Percentiles rank a stretch among this genome's conserved stretches.
phyloP scores from a whole-genome alignment of 371 early-diverging fungal genomes.

The Rhizopus microsporus region DNA sequence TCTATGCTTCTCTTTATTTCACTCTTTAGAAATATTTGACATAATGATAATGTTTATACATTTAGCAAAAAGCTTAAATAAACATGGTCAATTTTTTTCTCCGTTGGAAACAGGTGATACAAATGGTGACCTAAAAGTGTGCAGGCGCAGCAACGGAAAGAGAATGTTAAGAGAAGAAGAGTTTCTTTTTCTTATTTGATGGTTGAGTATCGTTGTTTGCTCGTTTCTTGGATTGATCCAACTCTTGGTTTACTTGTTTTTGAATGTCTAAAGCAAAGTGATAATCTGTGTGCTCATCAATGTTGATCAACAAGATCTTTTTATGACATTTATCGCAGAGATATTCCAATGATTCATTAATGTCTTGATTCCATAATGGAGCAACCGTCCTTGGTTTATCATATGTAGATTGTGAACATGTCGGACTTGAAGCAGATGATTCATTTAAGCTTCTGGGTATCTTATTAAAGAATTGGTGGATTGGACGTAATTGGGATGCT shows the following conservation, averaged over 20 bases:
- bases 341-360: neutral
- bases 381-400: neutral
- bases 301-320: conserved; percentile 16
- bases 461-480: conserved; percentile 37
- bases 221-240: neutral
- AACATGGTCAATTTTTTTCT: no score
- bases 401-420: neutral
- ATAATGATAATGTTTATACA: no score
- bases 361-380: neutral
- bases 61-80: no score
- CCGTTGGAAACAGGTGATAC: no score
- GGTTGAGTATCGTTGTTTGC: neutral
- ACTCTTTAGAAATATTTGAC: no score
- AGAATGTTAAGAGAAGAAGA: no score
- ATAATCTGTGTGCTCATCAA: conserved; percentile 53
- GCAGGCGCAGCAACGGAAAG: no score
- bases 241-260: conserved; percentile 7
- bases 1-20: no score
- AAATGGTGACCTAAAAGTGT: no score
- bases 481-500: conserved; percentile 26
- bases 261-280: conserved; percentile 50
- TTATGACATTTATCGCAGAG: conserved; percentile 41
- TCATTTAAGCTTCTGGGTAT: conserved; percentile 2
- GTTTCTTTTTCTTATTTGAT: neutral
- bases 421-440: neutral